Conservation (phyloP, 23 red algal species). For the Cyanidioschyzon merolae region DNA sequence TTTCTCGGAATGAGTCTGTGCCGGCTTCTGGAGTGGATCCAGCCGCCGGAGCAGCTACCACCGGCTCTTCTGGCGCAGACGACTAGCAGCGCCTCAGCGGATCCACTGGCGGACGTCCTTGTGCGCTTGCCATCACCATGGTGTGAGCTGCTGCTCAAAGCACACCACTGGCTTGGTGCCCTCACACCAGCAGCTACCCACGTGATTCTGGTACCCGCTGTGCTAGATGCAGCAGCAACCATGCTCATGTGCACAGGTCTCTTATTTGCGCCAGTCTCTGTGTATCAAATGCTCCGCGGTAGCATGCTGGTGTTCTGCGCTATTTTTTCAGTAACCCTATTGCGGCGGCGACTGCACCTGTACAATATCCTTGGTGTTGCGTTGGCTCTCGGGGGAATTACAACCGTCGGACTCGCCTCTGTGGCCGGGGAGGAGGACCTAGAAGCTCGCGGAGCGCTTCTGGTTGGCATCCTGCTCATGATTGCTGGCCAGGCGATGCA, state of each 20-base stretch:
- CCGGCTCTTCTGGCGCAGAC: conserved; percentile 1
- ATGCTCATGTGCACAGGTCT: conserved; percentile 64
- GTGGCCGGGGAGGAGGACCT: conserved; percentile 25
- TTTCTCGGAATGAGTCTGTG: conserved; percentile 78
- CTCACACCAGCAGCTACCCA: neutral
- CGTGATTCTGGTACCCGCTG: conserved; percentile 52
- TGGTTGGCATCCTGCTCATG: conserved; percentile 65
- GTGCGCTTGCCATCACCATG: neutral
- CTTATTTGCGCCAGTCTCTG: conserved; percentile 73
- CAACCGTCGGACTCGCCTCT: conserved; percentile 57
- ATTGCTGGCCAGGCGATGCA: conserved; percentile 69
- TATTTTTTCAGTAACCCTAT: conserved; percentile 48
- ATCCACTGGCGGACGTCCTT: neutral
- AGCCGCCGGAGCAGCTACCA: neutral
- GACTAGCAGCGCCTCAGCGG: neutral
- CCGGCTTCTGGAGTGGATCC: conserved; percentile 46
- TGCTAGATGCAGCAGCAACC: conserved; percentile 76
- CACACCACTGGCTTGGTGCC: conserved; percentile 3
- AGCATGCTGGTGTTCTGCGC: conserved; percentile 62
- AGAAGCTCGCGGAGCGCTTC: conserved; percentile 16
- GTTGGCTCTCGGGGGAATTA: conserved; percentile 45
- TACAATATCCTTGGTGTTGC: conserved; percentile 52
- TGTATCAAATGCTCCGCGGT: conserved; percentile 86
- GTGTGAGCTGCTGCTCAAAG: neutral
- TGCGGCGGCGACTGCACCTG: conserved; percentile 34